phyloP scores from a whole-genome alignment of 768 basidiomycete genomes.

The Phallus indusiatus region DNA sequence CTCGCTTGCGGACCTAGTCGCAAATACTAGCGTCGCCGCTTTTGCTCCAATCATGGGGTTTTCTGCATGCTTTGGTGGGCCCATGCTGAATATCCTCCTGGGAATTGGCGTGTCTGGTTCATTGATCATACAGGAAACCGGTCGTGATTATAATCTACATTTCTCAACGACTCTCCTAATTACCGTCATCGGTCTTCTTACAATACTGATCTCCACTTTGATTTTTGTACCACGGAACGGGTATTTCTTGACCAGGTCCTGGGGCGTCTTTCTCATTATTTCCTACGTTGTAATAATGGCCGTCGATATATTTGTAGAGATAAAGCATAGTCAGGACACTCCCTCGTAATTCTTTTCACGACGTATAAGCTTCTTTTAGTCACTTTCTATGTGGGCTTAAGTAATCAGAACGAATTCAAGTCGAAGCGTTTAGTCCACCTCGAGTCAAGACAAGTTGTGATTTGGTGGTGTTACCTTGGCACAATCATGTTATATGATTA shows the following conservation, averaged over 20 bases:
- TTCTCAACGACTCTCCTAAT: conserved; percentile 81
- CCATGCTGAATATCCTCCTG: conserved; percentile 85
- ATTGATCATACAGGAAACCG: conserved; percentile 62
- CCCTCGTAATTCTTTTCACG: neutral
- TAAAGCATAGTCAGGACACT: conserved; percentile 23
- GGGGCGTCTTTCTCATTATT: conserved; percentile 72
- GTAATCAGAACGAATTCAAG: too few relatives aligned
- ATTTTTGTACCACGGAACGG: conserved; percentile 79
- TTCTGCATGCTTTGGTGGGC: conserved; percentile 89
- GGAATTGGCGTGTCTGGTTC: conserved; percentile 90
- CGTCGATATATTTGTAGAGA: conserved; percentile 71
- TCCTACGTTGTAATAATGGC: conserved; percentile 72
- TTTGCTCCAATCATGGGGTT: conserved; percentile 94
- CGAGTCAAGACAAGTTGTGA: too few relatives aligned
- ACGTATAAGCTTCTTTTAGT: too few relatives aligned
- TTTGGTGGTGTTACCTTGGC: too few relatives aligned
- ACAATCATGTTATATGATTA: conserved; percentile 2
- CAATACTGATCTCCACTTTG: conserved; percentile 64
- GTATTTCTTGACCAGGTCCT: conserved; percentile 67
- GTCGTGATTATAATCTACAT: conserved; percentile 48
- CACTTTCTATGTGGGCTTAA: too few relatives aligned
- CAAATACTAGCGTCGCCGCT: conserved; percentile 91
- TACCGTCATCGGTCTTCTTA: conserved; percentile 73
- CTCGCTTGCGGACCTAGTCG: conserved; percentile 91
- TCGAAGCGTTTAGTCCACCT: too few relatives aligned